A percentile compares a stretch with the other conserved stretches of the same genome.
These are phyloP conservation scores for Apiospora phragmitis DNA, from an alignment of 2,329 filamentous ascomycete species.

Conservation along the genomic window DNA sequence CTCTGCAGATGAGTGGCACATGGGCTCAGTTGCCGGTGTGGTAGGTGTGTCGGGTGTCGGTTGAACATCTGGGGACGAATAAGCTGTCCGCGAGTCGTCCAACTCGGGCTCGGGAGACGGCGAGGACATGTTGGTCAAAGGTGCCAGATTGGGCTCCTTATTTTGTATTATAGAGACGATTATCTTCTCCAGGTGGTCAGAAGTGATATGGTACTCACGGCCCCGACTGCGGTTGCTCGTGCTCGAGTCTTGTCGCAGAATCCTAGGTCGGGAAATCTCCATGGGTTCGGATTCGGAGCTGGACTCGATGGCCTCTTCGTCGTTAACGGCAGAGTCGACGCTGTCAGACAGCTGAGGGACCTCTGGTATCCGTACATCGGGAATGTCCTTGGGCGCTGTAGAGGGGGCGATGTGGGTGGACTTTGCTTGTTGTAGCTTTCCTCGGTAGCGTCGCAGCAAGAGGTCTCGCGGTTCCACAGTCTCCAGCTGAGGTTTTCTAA, in stretches of 20 bases:
- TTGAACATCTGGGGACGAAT: slow-evolving; percentile 51
- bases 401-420: slow-evolving; percentile 26
- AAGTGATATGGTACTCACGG: slow-evolving; percentile 86
- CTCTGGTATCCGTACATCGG: slow-evolving; percentile 46
- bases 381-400: slow-evolving; percentile 52
- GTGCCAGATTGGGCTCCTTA: slow-evolving; percentile 65
- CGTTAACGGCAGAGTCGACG: slow-evolving; percentile 67
- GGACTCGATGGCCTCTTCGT: slow-evolving; percentile 66
- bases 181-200: slow-evolving; percentile 90
- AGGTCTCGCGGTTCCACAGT: slow-evolving; percentile 90
- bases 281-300: slow-evolving; percentile 53
- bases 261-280: slow-evolving; percentile 65
- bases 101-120: slow-evolving; percentile 44
- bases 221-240: slow-evolving; percentile 70
- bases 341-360: slow-evolving; percentile 76
- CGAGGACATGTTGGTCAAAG: slow-evolving; percentile 46
- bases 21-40: slow-evolving; percentile 29
- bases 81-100: slow-evolving; percentile 38
- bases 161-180: slow-evolving; percentile 90
- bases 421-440: slow-evolving; percentile 40
- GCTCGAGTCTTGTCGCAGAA: slow-evolving; percentile 70
- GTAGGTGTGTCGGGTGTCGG: slow-evolving; percentile 47
- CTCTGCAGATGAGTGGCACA: slow-evolving; percentile 23
- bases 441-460: slow-evolving; percentile 73
- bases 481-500: slow-evolving; percentile 96